Percentiles rank a stretch among this genome's conserved stretches.
Conservation (phyloP, 345 rosid genomes). For the Ricinus communis region DNA sequence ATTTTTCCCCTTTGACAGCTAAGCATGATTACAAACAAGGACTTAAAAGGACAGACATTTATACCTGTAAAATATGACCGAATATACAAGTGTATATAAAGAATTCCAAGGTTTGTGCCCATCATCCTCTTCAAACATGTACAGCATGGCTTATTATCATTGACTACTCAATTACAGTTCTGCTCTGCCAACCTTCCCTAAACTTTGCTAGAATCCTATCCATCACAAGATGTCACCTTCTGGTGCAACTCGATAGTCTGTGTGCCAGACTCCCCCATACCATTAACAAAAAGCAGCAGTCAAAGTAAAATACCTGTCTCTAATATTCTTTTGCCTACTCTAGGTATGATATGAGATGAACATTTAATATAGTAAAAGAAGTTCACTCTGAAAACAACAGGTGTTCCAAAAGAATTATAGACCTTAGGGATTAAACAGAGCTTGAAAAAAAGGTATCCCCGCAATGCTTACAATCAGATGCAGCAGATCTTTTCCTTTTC, state of each 20-base stretch:
- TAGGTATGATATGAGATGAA: conserved; percentile 8
- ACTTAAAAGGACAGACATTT: background rate
- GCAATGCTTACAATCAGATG: no score
- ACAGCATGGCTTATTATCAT: background rate
- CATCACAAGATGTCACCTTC: background rate
- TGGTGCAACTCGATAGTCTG: background rate
- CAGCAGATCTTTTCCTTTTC: background rate
- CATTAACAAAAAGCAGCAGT: background rate
- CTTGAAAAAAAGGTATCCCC: background rate
- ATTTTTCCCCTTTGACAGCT: background rate
- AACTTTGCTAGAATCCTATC: background rate
- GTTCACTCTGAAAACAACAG: background rate
- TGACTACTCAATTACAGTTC: background rate
- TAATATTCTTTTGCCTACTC: conserved; percentile 1
- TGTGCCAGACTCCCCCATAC: no score
- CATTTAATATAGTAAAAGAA: background rate
- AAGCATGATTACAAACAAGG: background rate
- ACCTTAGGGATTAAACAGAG: background rate
- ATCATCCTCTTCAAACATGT: background rate
- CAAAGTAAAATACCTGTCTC: background rate
- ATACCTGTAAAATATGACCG: background rate
- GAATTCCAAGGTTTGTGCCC: background rate
- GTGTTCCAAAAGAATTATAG: background rate
- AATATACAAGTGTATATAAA: background rate
- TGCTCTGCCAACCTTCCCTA: background rate